A percentile compares a stretch with the other conserved stretches of the same genome.
Conservation (phyloP, 805 yeast genomes). For the Kazachstania taianensis region DNA sequence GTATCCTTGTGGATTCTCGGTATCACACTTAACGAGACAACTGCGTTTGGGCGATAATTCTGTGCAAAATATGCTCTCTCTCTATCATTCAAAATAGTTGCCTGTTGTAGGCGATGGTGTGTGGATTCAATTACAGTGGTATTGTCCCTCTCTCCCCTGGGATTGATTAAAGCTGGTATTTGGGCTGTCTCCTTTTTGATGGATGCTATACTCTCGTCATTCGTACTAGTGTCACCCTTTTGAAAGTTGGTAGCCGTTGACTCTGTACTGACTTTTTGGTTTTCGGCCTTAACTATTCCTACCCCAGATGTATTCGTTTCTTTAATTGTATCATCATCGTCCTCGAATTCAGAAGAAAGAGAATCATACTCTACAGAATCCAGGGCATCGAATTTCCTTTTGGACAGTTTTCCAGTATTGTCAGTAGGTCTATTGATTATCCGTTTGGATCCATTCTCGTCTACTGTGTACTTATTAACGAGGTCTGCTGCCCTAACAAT, state of each 20-base stretch:
- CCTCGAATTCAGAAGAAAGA: slow-evolving; percentile 4
- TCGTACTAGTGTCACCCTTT: too few species aligned
- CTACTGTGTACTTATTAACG: slow-evolving; percentile 27
- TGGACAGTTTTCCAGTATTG: too few species aligned
- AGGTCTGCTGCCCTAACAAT: slow-evolving; percentile 44
- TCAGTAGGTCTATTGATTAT: too few species aligned
- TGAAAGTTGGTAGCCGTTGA: background rate
- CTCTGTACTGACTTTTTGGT: background rate
- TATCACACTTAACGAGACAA: slow-evolving; percentile 18
- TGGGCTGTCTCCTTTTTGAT: too few species aligned
- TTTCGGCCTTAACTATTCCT: background rate
- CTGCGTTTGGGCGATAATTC: slow-evolving; percentile 14
- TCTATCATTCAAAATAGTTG: slow-evolving; percentile 12
- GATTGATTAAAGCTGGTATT: too few species aligned
- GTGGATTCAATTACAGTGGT: too few species aligned
- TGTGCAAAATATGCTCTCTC: slow-evolving; percentile 18
- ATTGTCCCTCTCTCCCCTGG: background rate
- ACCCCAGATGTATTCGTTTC: background rate
- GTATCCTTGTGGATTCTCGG: slow-evolving; percentile 13
- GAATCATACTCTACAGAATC: slow-evolving; percentile 13
- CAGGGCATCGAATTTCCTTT: too few species aligned
- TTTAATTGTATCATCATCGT: slow-evolving; percentile 1
- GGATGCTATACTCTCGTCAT: too few species aligned
- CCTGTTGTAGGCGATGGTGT: too few species aligned
- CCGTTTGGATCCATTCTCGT: slow-evolving; percentile 1